Conservation (phyloP, 177 flowering plant species). For the Vitis hybrid region DNA sequence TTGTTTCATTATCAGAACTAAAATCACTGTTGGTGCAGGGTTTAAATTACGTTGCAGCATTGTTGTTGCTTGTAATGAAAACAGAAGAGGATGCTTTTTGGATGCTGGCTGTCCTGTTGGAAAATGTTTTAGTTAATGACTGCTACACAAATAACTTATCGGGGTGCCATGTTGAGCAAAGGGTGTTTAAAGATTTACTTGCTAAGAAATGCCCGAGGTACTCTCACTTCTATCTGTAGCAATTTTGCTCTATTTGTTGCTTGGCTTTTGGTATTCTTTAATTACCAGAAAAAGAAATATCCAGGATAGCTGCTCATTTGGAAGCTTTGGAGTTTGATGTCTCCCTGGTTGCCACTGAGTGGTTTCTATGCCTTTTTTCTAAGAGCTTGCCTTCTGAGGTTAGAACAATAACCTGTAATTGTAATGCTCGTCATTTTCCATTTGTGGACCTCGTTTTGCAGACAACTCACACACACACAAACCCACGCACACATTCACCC, state of each 20-base stretch:
- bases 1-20: neutral
- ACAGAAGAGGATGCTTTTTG: conserved; percentile 98
- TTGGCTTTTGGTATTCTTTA: neutral
- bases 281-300: conserved; percentile 17
- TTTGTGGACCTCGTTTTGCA: conserved; percentile 24
- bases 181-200: conserved; percentile 90
- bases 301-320: conserved; percentile 88
- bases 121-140: conserved; percentile 87
- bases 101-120: conserved; percentile 96
- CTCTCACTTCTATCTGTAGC: neutral
- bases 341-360: conserved; percentile 94
- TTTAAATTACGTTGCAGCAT: conserved; percentile 92
- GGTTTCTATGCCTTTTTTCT: conserved; percentile 96
- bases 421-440: neutral
- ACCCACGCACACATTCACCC: no score
- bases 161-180: conserved; percentile 97
- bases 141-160: conserved; percentile 90
- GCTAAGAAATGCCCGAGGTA: conserved; percentile 84
- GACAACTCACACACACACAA: conserved; percentile 49
- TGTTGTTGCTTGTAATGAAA: conserved; percentile 92
- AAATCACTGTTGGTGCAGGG: conserved; percentile 55
- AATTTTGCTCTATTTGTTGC: neutral
- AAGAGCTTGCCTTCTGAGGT: conserved; percentile 99
- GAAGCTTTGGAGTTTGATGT: conserved; percentile 89
- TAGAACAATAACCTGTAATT: conserved; percentile 2